Evolutionary conservation across 139 green algal species (phyloP), one percentile per base, ranked within the genome.

Genomic region (Haematococcus sp.): DNA sequence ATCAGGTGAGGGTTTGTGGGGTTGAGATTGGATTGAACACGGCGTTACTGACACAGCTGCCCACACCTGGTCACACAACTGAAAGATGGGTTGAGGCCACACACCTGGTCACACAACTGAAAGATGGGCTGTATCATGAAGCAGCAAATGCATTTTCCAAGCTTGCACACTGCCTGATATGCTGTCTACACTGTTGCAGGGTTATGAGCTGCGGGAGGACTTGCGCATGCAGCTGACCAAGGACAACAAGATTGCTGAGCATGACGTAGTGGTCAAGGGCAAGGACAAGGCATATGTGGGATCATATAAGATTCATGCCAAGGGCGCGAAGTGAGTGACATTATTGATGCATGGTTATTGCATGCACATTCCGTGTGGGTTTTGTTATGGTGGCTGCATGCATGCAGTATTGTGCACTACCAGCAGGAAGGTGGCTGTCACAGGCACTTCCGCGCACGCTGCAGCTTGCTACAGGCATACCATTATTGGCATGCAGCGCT

Each of bases 181-280:
- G 19, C 13, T 28, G 20, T 63, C 15, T 28, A 63, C 23, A 28
- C 25, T 63, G 55, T 63, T 27, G 55, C 55, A 63, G 55, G 22
- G 22, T n/a, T 63, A 63, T 19, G 55, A 63, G 55, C 55, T 63
- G 55, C 55, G 55, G 55, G 20, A 63, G 55, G 22, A 63, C 22
- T n/a, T n/a, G 17, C 55, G 22, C 55, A 63, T 63, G 55, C 55
- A 63, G 55, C 55, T 63, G 55, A 63, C 19, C 55, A 63, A 19
- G 17, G 55, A 63, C 55, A 63, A 63, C 15, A 25, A 63, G 55
- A 63, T 63, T 63, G 55, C 55, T 63, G 55, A 63, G 55, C 55
- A 28, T 27, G 22, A 31, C 22, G 20, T 63, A 19, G 55, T 63
- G 55, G 55, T 63, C 20, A 15, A 13, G 55, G 55, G 55, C 19